Evolutionary conservation across 2,329 filamentous ascomycete genomes (phyloP), one percentile per base, ranked within the genome.

Genomic region (Ampelomyces quisqualis): DNA sequence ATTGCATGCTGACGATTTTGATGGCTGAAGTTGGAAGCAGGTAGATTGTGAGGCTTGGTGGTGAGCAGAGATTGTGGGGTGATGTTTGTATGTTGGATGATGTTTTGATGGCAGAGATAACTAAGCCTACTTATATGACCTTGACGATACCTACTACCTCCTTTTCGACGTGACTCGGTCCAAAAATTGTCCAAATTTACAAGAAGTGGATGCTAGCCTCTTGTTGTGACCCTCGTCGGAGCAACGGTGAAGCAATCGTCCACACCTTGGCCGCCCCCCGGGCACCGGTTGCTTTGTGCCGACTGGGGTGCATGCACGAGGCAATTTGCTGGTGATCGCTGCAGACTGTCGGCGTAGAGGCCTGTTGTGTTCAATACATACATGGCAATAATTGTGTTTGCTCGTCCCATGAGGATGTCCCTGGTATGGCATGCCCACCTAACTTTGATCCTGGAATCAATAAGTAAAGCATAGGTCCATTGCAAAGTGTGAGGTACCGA

Each of bases 1-100:
- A 49, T 33, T 53, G 47, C 51, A 58, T 58, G n/a, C 14, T 46
- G 34, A 6, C 26, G 28, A 22, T 28, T 14, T 23, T 34, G 34
- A 7, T 28, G 23, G 29, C 3, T 33, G 14, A 10, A 28, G 27
- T 36, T 40, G 34, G 26, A 35, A 15, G 22, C 8, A 38, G 15
- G 13, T 9, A 13, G 14, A 13, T 27, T 29, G 26, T 20, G 21
- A 30, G 21, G 32, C 36, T 7, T 17, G 27, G 30, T 27, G 22
- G 26, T 32, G 30, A 31, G 19, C 14, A 13, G 11, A 17, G 21
- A 26, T 30, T 34, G 18, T 34, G n/a, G 20, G 17, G 40, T 43
- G 34, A 9, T 6, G 17, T 35, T 13, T 15, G 23, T 42, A n/a
- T n/a, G n/a, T 37, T 27, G 15, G 17, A 27, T 42, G 27, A 45